A percentile compares a stretch with the other conserved stretches of the same genome.
Evolutionary conservation across 306 rosid genomes (phyloP).

Genomic region (Lathyrus tuberosus): DNA sequence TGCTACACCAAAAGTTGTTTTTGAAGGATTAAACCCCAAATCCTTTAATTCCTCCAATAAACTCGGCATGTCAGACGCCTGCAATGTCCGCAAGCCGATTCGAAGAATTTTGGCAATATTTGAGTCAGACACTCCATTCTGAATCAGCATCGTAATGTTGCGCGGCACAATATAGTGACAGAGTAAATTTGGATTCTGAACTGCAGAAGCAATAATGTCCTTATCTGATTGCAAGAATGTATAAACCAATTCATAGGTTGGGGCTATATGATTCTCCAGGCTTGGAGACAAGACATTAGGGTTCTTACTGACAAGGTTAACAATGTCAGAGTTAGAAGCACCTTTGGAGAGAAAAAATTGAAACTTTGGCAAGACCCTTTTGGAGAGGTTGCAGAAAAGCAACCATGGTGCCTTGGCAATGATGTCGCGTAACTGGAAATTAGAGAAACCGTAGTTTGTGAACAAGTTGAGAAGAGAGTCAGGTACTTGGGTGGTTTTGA

Average conservation of each 20-base stretch:
- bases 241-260: not conserved
- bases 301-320: not conserved
- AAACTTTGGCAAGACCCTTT: not conserved
- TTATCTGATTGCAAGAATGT: not conserved
- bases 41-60: not conserved
- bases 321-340: not conserved
- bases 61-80: not conserved
- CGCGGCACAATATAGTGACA: not conserved
- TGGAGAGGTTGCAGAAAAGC: not conserved
- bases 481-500: not conserved
- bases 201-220: not conserved
- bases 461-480: not conserved
- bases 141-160: not conserved
- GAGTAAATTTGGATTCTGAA: not conserved
- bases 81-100: not conserved
- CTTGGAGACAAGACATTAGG: not conserved
- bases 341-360: not conserved
- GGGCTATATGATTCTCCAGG: not conserved
- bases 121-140: not conserved
- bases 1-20: not conserved
- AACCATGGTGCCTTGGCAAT: not conserved
- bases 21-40: not conserved
- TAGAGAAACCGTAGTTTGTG: not conserved
- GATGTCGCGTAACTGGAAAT: not conserved
- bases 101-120: not conserved